Conservation (phyloP, 106 monocot species). For the Acanthochlamys bracteata region DNA sequence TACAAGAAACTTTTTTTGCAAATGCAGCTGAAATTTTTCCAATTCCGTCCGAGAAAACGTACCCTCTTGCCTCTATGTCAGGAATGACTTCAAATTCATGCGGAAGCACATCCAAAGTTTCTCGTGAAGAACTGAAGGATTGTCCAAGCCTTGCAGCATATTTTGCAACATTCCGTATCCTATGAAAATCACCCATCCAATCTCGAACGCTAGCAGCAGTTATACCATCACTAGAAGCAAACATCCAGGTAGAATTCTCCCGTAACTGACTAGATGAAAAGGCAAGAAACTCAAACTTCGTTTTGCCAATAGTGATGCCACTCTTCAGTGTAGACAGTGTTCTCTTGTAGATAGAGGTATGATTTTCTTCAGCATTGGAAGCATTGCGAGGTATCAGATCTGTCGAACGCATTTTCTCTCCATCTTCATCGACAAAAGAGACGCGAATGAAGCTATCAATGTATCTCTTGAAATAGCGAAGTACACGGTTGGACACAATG, state of each 20-base stretch:
- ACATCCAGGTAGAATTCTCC: conserved; percentile 92
- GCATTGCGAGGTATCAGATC: conserved; percentile 44
- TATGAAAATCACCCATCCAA: conserved; percentile 75
- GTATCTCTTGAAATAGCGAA: conserved; percentile 44
- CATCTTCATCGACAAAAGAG: conserved; percentile 86
- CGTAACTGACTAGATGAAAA: conserved; percentile 87
- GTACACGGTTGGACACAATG: conserved; percentile 83
- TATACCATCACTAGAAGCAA: conserved; percentile 55
- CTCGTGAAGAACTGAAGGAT: conserved; percentile 76
- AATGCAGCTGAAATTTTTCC: conserved; percentile 77
- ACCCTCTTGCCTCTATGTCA: conserved; percentile 38
- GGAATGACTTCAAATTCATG: conserved; percentile 53
- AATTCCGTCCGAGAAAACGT: conserved; percentile 88
- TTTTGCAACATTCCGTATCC: conserved; percentile 85
- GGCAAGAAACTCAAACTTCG: conserved; percentile 92
- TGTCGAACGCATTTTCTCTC: conserved; percentile 47
- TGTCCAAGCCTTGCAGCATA: conserved; percentile 90
- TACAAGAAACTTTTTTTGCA: conserved; percentile 58
- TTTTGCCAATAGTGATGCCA: conserved; percentile 64
- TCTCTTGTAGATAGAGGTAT: conserved; percentile 55
- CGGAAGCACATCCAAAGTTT: conserved; percentile 47
- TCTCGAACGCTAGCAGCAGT: conserved; percentile 46
- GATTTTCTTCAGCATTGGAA: conserved; percentile 11
- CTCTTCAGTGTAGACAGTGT: conserved; percentile 50
- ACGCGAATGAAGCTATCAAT: conserved; percentile 69